Conservation (phyloP, 2,329 filamentous ascomycete species). For the Colletotrichum limetticola region DNA sequence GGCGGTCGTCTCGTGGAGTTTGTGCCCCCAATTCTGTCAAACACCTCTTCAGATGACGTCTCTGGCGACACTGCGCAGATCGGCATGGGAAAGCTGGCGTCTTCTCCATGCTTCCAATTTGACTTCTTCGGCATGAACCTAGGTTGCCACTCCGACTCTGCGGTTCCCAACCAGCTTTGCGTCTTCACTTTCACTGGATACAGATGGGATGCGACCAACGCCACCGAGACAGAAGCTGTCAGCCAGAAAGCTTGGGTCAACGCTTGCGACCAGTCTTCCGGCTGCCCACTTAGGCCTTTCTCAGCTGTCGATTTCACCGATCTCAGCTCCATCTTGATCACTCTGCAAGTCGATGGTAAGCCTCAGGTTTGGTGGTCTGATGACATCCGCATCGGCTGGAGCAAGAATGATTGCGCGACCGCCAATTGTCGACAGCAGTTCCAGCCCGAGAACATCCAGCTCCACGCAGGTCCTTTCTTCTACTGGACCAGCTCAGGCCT, state of each 20-base stretch:
- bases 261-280: slow-evolving; percentile 48
- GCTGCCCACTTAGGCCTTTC: slow-evolving; percentile 48
- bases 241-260: slow-evolving; percentile 52
- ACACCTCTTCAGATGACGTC: slow-evolving; percentile 34
- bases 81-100: slow-evolving; percentile 50
- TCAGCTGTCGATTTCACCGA: slow-evolving; percentile 50
- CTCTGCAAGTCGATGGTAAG: slow-evolving; percentile 49
- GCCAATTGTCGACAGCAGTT: slow-evolving; percentile 45
- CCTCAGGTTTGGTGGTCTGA: slow-evolving; percentile 55
- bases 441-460: background rate
- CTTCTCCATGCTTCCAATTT: slow-evolving; percentile 51
- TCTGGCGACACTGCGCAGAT: slow-evolving; percentile 51
- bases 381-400: slow-evolving; percentile 53
- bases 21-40: slow-evolving; percentile 48
- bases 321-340: slow-evolving; percentile 52
- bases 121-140: slow-evolving; percentile 51
- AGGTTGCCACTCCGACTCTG: slow-evolving; percentile 42
- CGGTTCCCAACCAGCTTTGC: slow-evolving; percentile 46
- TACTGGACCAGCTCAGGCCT: slow-evolving; percentile 20
- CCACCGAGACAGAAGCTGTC: slow-evolving; percentile 42
- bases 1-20: slow-evolving; percentile 53
- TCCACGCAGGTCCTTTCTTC: slow-evolving; percentile 4
- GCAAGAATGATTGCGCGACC: slow-evolving; percentile 52
- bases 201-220: slow-evolving; percentile 45
- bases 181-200: slow-evolving; percentile 56